Base-by-base conservation (phyloP, 169 alveolate genomes). In the Besnoitia besnoiti region DNA sequence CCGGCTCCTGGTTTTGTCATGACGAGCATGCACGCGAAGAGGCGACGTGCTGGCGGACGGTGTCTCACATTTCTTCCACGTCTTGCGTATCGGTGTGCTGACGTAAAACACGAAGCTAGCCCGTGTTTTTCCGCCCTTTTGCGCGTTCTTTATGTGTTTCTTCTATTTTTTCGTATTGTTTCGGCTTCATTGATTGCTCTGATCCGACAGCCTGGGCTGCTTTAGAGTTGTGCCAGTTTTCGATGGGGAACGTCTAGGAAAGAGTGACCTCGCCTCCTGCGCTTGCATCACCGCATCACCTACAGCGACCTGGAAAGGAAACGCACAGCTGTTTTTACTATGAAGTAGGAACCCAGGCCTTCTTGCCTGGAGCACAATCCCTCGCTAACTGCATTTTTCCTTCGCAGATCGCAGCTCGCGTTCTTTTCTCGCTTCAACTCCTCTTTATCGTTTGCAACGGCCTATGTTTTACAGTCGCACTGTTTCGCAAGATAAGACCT, bases 261-360 rank as follows among this genome's bases (percentile, higher is more conserved):
- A n/a, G n/a, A n/a, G n/a, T n/a, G n/a, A n/a, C n/a, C 67, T 55
- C 67, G 67, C 24, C 67, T 55, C 55, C 67, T 55, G 67, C 67
- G 30, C 67, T 55, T n/a, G n/a, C n/a, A n/a, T n/a, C n/a, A n/a
- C n/a, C n/a, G n/a, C n/a, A n/a, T n/a, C n/a, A n/a, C n/a, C n/a
- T n/a, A n/a, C n/a, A n/a, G n/a, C n/a, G n/a, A n/a, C n/a, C n/a
- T n/a, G n/a, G n/a, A n/a, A n/a, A n/a, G n/a, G n/a, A n/a, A n/a
- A n/a, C n/a, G n/a, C n/a, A n/a, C n/a, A n/a, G n/a, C n/a, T n/a
- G n/a, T n/a, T n/a, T n/a, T n/a, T n/a, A n/a, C n/a, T n/a, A n/a
- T n/a, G n/a, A n/a, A n/a, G n/a, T n/a, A n/a, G n/a, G n/a, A n/a
- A n/a, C n/a, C n/a, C n/a, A n/a, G n/a, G n/a, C n/a, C n/a, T n/a